phyloP scores from a whole-genome alignment of 192 early-diverging fungal genomes.

The Helicostylum pulchrum region DNA sequence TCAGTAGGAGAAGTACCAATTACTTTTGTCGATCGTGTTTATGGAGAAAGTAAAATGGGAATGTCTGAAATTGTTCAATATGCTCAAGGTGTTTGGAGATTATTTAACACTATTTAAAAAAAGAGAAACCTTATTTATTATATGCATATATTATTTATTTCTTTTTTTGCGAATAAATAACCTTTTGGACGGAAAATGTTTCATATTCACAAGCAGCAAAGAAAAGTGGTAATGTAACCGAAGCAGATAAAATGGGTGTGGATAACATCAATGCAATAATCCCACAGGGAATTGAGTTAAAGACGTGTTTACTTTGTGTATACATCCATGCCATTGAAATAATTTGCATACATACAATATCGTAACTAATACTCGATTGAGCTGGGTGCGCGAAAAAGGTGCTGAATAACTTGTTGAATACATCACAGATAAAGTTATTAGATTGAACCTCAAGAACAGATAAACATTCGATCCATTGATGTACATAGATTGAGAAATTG shows the following conservation, averaged over 20 bases:
- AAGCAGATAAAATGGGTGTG: constrained; percentile 18
- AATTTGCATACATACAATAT: constrained; percentile 20
- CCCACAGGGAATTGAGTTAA: neutral
- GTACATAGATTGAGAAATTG: constrained; percentile 14
- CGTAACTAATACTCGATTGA: constrained; percentile 33
- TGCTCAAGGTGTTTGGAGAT: constrained; percentile 82
- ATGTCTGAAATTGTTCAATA: constrained; percentile 93
- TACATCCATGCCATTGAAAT: constrained; percentile 24
- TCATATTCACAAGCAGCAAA: constrained; percentile 23
- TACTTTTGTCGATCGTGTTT: constrained; percentile 98
- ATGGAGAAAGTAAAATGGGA: constrained; percentile 94
- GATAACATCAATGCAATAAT: neutral
- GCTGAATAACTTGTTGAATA: neutral
- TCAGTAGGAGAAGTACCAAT: constrained; percentile 91
- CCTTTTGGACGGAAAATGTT: neutral
- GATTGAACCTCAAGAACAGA: neutral
- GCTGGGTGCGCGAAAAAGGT: constrained; percentile 25
- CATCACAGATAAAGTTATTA: neutral
- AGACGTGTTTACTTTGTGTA: neutral
- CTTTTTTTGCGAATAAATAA: no score
- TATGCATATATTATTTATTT: neutral
- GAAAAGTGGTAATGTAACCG: constrained; percentile 28
- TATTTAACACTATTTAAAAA: constrained; percentile 68
- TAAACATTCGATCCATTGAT: constrained; percentile 9
- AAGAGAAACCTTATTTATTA: constrained; percentile 9